These are phyloP conservation scores for Colletotrichum trifolii DNA, from an alignment of 2,329 filamentous ascomycete species.

Conservation along the genomic window DNA sequence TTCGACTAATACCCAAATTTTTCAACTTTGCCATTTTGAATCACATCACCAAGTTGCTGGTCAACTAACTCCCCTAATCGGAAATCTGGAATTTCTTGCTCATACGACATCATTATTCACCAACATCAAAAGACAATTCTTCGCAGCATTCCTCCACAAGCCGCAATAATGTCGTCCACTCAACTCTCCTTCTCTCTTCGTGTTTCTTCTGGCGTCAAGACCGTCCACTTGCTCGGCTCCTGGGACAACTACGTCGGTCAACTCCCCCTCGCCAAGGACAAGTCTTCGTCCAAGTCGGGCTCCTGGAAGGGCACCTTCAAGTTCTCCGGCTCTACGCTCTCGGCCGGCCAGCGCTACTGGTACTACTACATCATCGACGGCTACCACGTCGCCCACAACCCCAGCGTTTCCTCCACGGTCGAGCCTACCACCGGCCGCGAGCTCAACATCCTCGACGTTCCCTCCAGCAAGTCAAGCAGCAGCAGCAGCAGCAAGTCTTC, in stretches of 20 bases:
- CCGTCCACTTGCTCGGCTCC: conserved; percentile 95
- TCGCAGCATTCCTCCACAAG: conserved; percentile 48
- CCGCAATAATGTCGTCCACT: conserved; percentile 81
- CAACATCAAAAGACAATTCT: conserved; percentile 18
- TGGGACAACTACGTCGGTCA: conserved; percentile 98
- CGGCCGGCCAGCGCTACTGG: conserved; percentile 95
- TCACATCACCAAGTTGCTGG: conserved; percentile 49
- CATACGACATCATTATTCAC: conserved; percentile 48
- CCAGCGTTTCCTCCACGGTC: conserved; percentile 85
- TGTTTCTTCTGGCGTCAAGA: conserved; percentile 96
- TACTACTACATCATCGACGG: conserved; percentile 99
- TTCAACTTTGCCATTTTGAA: conserved; percentile 14
- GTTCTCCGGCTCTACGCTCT: conserved; percentile 88
- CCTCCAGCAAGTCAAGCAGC: conserved; percentile 60
- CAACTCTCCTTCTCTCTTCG: conserved; percentile 96
- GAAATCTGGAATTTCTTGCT: conserved; percentile 68
- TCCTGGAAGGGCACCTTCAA: conserved; percentile 97
- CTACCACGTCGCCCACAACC: conserved; percentile 97
- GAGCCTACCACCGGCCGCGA: conserved; percentile 97
- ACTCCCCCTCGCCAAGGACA: conserved; percentile 93
- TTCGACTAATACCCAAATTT: conserved; percentile 40
- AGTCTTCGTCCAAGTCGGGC: conserved; percentile 83
- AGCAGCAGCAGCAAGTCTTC: conserved; percentile 45
- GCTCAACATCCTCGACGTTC: conserved; percentile 96
- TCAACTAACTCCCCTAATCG: conserved; percentile 57